Percentiles rank a stretch among this genome's conserved stretches.
Conservation (phyloP, 257 asterid species). For the Cynanchum wilfordii region DNA sequence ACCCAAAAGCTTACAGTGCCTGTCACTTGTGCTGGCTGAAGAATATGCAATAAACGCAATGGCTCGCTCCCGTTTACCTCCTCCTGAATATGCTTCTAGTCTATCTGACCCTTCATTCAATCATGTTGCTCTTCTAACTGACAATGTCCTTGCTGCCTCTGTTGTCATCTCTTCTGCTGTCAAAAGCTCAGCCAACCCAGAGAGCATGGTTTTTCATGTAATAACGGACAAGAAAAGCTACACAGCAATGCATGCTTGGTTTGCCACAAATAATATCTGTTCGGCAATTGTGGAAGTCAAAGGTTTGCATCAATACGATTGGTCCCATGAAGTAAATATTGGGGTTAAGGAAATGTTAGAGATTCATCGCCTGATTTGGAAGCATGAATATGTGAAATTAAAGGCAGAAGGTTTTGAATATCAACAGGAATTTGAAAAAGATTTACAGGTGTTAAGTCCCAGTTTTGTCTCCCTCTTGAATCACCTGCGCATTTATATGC, state of each 20-base stretch:
- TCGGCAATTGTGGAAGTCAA: constrained; percentile 74
- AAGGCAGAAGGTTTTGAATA: constrained; percentile 35
- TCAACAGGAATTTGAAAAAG: constrained; percentile 35
- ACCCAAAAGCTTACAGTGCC: constrained; percentile 72
- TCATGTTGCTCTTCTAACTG: constrained; percentile 75
- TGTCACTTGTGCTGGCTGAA: constrained; percentile 70
- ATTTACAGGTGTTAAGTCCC: constrained; percentile 50
- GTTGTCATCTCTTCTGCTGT: constrained; percentile 66
- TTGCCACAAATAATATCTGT: constrained; percentile 53
- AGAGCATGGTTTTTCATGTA: constrained; percentile 67
- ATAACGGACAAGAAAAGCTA: constrained; percentile 82
- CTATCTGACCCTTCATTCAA: constrained; percentile 57
- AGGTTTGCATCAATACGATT: constrained; percentile 85
- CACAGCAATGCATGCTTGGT: constrained; percentile 87
- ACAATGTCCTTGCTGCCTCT: constrained; percentile 87
- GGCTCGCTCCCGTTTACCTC: constrained; percentile 74
- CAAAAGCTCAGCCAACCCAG: constrained; percentile 46
- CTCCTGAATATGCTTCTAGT: constrained; percentile 56
- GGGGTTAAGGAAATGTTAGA: constrained; percentile 63
- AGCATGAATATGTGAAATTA: constrained; percentile 36
- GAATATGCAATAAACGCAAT: constrained; percentile 64
- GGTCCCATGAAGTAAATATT: constrained; percentile 65
- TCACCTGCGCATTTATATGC: constrained; percentile 76
- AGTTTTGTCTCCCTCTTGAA: constrained; percentile 69
- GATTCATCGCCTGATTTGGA: constrained; percentile 66